Conservation (phyloP, 2,329 filamentous ascomycete species). For the Xylaria sp. region DNA sequence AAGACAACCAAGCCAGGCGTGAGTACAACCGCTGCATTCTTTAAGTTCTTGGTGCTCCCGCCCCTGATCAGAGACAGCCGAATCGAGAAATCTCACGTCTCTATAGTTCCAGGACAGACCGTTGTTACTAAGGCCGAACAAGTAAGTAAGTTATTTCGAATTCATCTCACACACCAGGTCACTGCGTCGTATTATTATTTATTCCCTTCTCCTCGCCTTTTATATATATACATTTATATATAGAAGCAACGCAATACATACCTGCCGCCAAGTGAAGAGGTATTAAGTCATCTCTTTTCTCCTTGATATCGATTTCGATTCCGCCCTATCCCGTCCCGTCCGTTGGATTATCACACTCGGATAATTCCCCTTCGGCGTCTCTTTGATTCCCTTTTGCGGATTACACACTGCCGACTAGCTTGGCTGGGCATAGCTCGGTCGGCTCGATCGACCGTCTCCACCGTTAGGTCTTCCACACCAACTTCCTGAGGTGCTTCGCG, state of each 20-base stretch:
- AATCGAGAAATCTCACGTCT: background rate
- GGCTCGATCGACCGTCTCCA: background rate
- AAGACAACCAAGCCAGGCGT: slow-evolving; percentile 15
- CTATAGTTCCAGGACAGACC: background rate
- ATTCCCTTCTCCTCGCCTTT: no score
- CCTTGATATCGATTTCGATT: no score
- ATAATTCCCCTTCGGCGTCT: background rate
- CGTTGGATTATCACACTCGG: no score
- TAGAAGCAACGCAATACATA: no score
- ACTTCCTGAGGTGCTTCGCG: background rate
- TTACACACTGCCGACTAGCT: background rate
- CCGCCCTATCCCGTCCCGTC: no score
- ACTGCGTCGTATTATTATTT: no score
- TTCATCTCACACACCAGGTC: no score
- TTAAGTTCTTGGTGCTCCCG: slow-evolving; percentile 16
- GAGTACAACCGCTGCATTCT: slow-evolving; percentile 4
- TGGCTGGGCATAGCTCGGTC: background rate
- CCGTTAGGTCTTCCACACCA: background rate
- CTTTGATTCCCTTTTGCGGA: background rate
- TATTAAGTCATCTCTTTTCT: no score
- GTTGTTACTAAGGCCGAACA: background rate
- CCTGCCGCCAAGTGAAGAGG: no score
- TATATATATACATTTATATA: no score
- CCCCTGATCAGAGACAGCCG: background rate
- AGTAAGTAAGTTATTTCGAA: no score